phyloP scores from a whole-genome alignment of 2,329 filamentous ascomycete species.

The Juglanconis sp. region DNA sequence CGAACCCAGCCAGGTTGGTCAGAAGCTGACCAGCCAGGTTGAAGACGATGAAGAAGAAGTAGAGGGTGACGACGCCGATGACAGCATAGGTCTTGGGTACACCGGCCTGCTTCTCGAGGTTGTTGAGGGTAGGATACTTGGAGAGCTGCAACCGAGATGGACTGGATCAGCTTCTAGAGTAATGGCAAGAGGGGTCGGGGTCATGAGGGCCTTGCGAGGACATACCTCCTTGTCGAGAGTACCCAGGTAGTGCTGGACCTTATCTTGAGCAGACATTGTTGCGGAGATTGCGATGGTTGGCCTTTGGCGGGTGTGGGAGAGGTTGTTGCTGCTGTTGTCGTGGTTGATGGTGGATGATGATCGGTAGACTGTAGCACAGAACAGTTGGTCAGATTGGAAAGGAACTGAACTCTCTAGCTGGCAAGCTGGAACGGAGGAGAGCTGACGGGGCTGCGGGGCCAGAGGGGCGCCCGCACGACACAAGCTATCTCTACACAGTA shows the following conservation, averaged over 20 bases:
- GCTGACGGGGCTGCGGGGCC: conserved; percentile 13
- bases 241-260: conserved; percentile 71
- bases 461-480: background rate
- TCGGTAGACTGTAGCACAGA: conserved; percentile 7
- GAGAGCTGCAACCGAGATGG: conserved; percentile 58
- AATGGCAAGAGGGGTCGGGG: background rate
- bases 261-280: conserved; percentile 73
- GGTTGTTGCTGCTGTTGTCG: conserved; percentile 19
- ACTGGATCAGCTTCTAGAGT: conserved; percentile 6
- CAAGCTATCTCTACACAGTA: background rate
- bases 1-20: conserved; percentile 81
- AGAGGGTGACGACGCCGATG: conserved; percentile 71
- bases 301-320: background rate
- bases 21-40: conserved; percentile 87
- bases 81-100: conserved; percentile 83
- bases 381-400: conserved; percentile 14
- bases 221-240: conserved; percentile 81
- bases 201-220: conserved; percentile 5
- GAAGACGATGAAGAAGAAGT: conserved; percentile 90
- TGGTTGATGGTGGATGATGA: background rate
- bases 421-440: conserved; percentile 2
- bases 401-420: background rate
- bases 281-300: conserved; percentile 14
- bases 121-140: conserved; percentile 79
- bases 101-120: conserved; percentile 79